A percentile compares a stretch with the other conserved stretches of the same genome.
Evolutionary conservation across 2,329 filamentous ascomycete species (phyloP).

Genomic region (Fusarium sp.): DNA sequence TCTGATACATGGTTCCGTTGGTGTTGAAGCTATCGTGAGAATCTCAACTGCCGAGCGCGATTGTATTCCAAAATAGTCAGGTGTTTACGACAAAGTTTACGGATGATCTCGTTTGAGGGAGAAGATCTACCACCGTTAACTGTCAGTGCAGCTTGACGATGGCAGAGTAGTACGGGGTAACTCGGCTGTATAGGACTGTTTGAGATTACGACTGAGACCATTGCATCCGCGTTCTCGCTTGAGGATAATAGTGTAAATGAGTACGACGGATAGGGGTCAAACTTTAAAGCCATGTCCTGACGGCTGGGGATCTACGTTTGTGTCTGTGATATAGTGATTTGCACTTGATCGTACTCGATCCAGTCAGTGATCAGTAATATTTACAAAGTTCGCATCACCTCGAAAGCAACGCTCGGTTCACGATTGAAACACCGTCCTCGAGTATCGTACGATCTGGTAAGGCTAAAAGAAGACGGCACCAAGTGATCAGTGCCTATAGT

Average conservation of each 20-base stretch:
- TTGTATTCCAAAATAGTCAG: not conserved
- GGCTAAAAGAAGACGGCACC: constrained; percentile 1
- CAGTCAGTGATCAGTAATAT: not conserved
- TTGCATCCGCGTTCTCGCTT: not conserved
- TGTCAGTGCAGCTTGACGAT: not conserved
- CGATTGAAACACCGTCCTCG: not conserved
- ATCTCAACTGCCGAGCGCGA: constrained; percentile 17
- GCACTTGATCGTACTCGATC: not conserved
- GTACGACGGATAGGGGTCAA: not conserved
- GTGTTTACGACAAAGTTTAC: not conserved
- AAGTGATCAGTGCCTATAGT: constrained; percentile 18
- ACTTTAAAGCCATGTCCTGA: not conserved
- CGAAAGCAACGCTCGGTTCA: not conserved
- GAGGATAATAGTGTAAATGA: not conserved
- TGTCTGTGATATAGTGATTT: not conserved
- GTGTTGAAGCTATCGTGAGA: not conserved
- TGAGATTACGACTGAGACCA: not conserved
- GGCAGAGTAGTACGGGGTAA: constrained; percentile 9
- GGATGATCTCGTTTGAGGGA: not conserved
- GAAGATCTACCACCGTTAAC: not conserved
- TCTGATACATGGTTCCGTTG: not conserved
- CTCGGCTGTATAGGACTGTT: not conserved
- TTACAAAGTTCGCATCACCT: not conserved
- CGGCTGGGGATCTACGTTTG: not conserved
- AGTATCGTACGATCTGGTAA: constrained; percentile 4